Base-by-base conservation (phyloP, 495 filamentous ascomycete species). In the Penicillium taxi region DNA sequence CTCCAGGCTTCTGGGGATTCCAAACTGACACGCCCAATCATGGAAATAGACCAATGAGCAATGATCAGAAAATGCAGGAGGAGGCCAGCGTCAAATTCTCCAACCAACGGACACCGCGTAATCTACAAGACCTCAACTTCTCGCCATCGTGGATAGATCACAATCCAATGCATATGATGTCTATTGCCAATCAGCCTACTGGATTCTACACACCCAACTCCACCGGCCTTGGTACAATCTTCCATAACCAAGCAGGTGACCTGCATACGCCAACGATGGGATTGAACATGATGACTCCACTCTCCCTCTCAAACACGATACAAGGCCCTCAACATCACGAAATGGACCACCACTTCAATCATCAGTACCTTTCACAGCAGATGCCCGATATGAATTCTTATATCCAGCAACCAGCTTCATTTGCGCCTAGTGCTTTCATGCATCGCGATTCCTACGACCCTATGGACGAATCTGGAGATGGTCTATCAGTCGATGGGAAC, bases 181-280 rank as follows among this genome's bases (percentile, higher is more conserved):
- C 41, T 1, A 83, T 91, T 44, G 80, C 79, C 39, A 84, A 80
- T 48, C 86, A 94, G 36, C 75, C 79, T 25, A 77, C 81, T 16
- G 82, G 82, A 14, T 88, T 93, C 58, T 95, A 93, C 56, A 89
- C 85, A 0, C 89, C 89, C 2, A 93, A 86, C 1, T 85, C 87
- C 2, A 83, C 82, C 20, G 85, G 83, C n/a, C 78, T 81, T 28
- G 88, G 84, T 48, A 79, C 82, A 2, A 55, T 86, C 28, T 93
- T 85, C 43, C 87, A 91, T 56, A 78, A 69, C 39, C 82, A 88
- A 56, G 83, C 86, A 16, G 86, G 90, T 20, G 91, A 96, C 55
- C 72, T 96, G 18, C 90, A 94, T 49, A 94, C 90, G 4, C 89
- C 90, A 7, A 77, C 77, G 13, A 69, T 86, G 50, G 73, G 74